Base-by-base conservation (phyloP, 371 early-diverging fungal species). In the Mycotypha africana region DNA sequence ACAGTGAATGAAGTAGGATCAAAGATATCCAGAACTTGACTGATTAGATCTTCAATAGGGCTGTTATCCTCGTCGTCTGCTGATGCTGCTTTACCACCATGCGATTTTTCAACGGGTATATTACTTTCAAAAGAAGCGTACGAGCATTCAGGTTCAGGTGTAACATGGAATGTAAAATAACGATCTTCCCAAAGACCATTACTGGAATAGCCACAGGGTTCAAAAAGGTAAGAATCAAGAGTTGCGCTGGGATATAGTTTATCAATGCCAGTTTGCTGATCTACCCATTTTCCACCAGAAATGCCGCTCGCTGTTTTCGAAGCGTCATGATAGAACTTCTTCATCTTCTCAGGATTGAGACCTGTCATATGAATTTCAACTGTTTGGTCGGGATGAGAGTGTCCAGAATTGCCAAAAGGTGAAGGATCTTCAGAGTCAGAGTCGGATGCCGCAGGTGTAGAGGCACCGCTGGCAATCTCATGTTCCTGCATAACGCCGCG, bases 141-240 rank as follows among this genome's bases (percentile, higher is more conserved):
- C n/a, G 95, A 94, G 82, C 93, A 96, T 51, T 79, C 71, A 17
- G 79, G 84, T 67, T 96, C 97, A n/a, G 97, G 97, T n/a, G 97
- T 96, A n/a, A 96, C 95, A 56, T 96, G 97, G 62, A 94, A 86
- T n/a, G 89, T 93, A 61, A 80, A 95, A 67, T 95, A 96, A 49
- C 86, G 78, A 31, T 79, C 84, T 11, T 74, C 66, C 49, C 76
- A 79, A n/a, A 95, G 63, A 3, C 88, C 94, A 58, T 96, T 95
- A 56, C 88, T 77, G 12, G 93, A 93, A 60, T 91, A 95, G 6
- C 97, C 95, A 60, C 95, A 95, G 4, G 97, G 97, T 35, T 86
- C 80, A 64, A 94, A 96, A 49, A 93, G 51, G 59, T 71, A 92
- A 35, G 92, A 86, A 64, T 96, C 93, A 45, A 86, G 67, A 24